A percentile compares a stretch with the other conserved stretches of the same genome.
phyloP scores from a whole-genome alignment of 2,329 filamentous ascomycete species.

The Pseudocercospora pini-densiflorae region DNA sequence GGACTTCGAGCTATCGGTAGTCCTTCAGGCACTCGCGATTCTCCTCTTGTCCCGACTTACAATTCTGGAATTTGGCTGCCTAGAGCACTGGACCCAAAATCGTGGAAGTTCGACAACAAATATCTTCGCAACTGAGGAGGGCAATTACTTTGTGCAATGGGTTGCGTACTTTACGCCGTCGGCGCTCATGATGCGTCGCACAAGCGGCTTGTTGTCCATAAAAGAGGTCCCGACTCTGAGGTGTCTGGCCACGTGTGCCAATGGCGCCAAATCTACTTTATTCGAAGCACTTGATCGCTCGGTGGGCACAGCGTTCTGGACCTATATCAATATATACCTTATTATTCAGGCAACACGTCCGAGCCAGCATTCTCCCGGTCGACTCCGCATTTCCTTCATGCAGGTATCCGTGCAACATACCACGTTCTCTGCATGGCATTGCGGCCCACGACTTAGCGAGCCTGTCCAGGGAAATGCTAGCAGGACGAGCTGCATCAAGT shows the following conservation, averaged over 20 bases:
- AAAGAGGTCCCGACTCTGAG: background rate
- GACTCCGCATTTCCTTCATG: slow-evolving; percentile 6
- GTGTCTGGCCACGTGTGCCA: slow-evolving; percentile 17
- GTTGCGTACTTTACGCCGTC: background rate
- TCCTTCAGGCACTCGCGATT: background rate
- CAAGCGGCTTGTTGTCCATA: background rate
- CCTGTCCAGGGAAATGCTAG: background rate
- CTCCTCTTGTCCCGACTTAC: background rate
- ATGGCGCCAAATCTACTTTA: slow-evolving; percentile 13
- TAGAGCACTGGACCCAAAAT: background rate
- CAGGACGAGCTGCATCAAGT: slow-evolving; percentile 1
- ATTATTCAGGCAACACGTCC: slow-evolving; percentile 18
- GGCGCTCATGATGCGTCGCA: background rate
- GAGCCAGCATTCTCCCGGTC: slow-evolving; percentile 9
- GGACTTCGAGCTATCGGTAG: background rate
- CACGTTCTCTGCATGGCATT: slow-evolving; percentile 17
- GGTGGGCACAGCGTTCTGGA: background rate
- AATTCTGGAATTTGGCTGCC: background rate
- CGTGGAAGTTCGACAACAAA: background rate
- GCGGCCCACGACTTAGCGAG: background rate
- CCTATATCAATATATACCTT: slow-evolving; percentile 1
- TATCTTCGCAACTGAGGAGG: background rate
- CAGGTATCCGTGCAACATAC: slow-evolving; percentile 7
- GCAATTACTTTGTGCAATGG: background rate
- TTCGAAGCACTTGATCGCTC: slow-evolving; percentile 12